phyloP scores from a whole-genome alignment of 345 rosid species.

The Mercurialis annua region DNA sequence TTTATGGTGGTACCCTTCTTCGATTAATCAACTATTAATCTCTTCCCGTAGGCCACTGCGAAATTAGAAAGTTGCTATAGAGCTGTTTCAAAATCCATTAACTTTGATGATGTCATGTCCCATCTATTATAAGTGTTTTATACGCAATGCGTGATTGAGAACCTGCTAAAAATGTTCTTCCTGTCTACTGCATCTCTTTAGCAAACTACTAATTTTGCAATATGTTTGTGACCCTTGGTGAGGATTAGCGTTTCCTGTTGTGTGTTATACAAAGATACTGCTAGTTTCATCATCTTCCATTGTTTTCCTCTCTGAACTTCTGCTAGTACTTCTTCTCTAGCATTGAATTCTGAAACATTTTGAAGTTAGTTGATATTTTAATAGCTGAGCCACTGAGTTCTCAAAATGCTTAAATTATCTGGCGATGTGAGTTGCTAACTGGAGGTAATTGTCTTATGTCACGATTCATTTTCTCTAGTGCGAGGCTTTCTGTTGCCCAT shows the following conservation, averaged over 20 bases:
- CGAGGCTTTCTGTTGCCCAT: not conserved
- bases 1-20: too few relatives aligned
- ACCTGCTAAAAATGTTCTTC: not conserved
- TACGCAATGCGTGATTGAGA: not conserved
- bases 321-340: not conserved
- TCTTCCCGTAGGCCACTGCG: not conserved
- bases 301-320: not conserved
- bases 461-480: slow-evolving; percentile 1
- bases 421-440: not conserved
- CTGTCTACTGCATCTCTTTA: not conserved
- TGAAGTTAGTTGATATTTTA: not conserved
- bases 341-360: not conserved
- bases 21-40: too few relatives aligned
- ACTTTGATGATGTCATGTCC: not conserved
- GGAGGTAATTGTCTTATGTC: not conserved
- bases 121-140: not conserved
- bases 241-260: not conserved
- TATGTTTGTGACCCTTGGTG: not conserved
- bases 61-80: not conserved
- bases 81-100: not conserved
- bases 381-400: not conserved
- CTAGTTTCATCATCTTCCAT: not conserved
- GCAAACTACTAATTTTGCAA: not conserved
- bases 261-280: not conserved
- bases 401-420: not conserved